Evolutionary conservation across 2,329 filamentous ascomycete species (phyloP).

Genomic region (Pseudodiploospora longispora): DNA sequence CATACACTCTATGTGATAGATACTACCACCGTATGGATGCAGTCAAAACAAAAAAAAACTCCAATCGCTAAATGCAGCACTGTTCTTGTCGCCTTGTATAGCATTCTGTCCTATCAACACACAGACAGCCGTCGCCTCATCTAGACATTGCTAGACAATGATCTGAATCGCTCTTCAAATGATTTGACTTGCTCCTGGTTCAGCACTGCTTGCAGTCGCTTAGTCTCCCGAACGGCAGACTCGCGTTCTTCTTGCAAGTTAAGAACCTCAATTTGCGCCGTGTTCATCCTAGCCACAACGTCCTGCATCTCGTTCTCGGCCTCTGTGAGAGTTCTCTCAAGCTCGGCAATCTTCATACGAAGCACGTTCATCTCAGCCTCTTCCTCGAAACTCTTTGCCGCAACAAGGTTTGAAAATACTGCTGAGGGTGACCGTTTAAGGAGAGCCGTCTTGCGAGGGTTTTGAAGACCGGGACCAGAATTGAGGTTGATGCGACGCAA

Average conservation of each 20-base stretch:
- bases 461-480: constrained; percentile 28
- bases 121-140: not conserved
- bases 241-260: constrained; percentile 70
- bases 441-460: constrained; percentile 23
- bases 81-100: not conserved
- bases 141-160: no score
- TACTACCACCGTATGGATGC: constrained; percentile 11
- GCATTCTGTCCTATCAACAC: no score
- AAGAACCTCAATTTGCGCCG: constrained; percentile 74
- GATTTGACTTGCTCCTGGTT: constrained; percentile 53
- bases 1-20: not conserved
- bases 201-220: constrained; percentile 59
- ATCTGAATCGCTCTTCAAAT: constrained; percentile 4
- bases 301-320: constrained; percentile 72
- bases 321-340: constrained; percentile 61
- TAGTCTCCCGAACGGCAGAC: constrained; percentile 63
- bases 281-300: constrained; percentile 72
- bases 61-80: constrained; percentile 30
- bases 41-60: constrained; percentile 21
- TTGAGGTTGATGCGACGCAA: constrained; percentile 70
- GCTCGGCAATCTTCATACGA: constrained; percentile 69
- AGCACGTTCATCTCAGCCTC: constrained; percentile 68
- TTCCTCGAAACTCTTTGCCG: constrained; percentile 61
- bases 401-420: constrained; percentile 37
- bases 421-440: constrained; percentile 26